Evolutionary conservation across 306 rosid species (phyloP).

Genomic region (Gastrolobium bilobum): DNA sequence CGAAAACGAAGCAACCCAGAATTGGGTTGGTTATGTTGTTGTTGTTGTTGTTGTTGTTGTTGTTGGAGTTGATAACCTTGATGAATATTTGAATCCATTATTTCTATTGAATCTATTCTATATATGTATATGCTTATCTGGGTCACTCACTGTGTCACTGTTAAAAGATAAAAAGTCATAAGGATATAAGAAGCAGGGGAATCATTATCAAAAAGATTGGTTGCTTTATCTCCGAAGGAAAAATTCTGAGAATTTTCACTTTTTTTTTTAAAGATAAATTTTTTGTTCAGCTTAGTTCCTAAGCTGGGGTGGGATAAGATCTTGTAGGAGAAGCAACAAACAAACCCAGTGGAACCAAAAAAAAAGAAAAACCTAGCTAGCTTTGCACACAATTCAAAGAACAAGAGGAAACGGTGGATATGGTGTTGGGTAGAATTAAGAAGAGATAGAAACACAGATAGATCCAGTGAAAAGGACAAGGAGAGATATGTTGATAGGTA

Average conservation of each 20-base stretch:
- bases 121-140: not conserved
- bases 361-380: slow-evolving; percentile 1
- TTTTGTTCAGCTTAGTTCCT: slow-evolving; percentile 62
- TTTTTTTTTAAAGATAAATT: slow-evolving; percentile 1
- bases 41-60: slow-evolving; percentile 53
- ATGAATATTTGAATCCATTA: slow-evolving; percentile 73
- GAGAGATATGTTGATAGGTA: not conserved
- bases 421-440: slow-evolving; percentile 26
- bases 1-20: slow-evolving; percentile 86
- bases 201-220: slow-evolving; percentile 50
- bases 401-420: slow-evolving; percentile 33
- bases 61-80: slow-evolving; percentile 51
- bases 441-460: slow-evolving; percentile 46
- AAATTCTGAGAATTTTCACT: slow-evolving; percentile 49
- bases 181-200: slow-evolving; percentile 45
- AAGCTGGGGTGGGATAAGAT: slow-evolving; percentile 92
- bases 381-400: slow-evolving; percentile 51
- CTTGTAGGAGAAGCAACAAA: slow-evolving; percentile 76
- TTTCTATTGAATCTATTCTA: slow-evolving; percentile 3
- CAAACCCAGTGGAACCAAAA: slow-evolving; percentile 7
- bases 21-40: slow-evolving; percentile 56
- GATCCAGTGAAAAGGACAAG: slow-evolving; percentile 48
- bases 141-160: slow-evolving; percentile 21
- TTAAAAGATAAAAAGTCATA: slow-evolving; percentile 48
- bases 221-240: slow-evolving; percentile 44